These are phyloP conservation scores for Rhodotorula sp. DNA, from an alignment of 1,284 basidiomycete species.

Conservation along the genomic window DNA sequence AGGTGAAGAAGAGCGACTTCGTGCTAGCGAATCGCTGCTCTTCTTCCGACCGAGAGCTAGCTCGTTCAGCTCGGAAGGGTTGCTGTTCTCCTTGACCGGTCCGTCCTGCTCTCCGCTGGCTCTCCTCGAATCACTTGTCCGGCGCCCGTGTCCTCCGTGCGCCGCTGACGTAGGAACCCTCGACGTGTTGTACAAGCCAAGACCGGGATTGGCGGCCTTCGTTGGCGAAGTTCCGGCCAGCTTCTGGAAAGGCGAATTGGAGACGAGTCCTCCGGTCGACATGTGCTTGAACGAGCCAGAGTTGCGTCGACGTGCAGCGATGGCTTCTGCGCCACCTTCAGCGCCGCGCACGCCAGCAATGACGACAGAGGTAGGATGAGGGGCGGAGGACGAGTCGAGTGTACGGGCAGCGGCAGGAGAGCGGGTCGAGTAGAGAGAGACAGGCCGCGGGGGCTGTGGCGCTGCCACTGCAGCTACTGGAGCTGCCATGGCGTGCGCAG, in stretches of 20 bases:
- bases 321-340: slow-evolving; percentile 34
- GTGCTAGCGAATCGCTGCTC: neutral
- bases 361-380: slow-evolving; percentile 8
- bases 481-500: slow-evolving; percentile 5
- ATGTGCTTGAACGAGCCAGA: slow-evolving; percentile 39
- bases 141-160: neutral
- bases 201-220: neutral
- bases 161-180: slow-evolving; percentile 14
- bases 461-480: neutral
- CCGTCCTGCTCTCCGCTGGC: slow-evolving; percentile 19
- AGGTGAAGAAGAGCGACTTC: slow-evolving; percentile 16
- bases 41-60: slow-evolving; percentile 4
- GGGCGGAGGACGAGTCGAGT: neutral
- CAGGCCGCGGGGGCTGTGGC: neutral
- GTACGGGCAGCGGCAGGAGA: neutral
- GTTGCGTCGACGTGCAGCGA: slow-evolving; percentile 25
- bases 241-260: slow-evolving; percentile 34
- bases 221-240: slow-evolving; percentile 2
- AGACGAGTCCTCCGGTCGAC: slow-evolving; percentile 33
- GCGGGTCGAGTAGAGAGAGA: neutral
- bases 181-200: neutral
- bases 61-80: slow-evolving; percentile 23
- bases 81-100: slow-evolving; percentile 34
- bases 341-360: slow-evolving; percentile 28
- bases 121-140: slow-evolving; percentile 6